A percentile compares a stretch with the other conserved stretches of the same genome.
phyloP scores from a whole-genome alignment of 2,329 filamentous ascomycete species.

The Neonectria magnoliae region DNA sequence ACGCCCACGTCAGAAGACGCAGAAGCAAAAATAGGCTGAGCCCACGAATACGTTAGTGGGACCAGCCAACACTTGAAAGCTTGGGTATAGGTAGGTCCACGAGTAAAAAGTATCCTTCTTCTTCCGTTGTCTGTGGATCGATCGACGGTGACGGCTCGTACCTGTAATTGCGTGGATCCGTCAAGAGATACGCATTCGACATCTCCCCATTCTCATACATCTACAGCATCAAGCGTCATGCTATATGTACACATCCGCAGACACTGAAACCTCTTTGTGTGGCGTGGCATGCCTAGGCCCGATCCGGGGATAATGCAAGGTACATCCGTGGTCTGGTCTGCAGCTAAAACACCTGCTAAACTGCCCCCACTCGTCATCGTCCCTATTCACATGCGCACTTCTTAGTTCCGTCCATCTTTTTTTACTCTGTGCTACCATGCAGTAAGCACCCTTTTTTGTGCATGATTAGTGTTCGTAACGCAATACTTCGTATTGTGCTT shows the following conservation, averaged over 20 bases:
- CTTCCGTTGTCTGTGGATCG: background rate
- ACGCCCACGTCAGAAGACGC: conserved; percentile 21
- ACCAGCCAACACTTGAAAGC: background rate
- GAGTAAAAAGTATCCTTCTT: background rate
- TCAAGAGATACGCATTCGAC: background rate
- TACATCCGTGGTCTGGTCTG: conserved; percentile 22
- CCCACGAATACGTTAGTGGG: conserved; percentile 11
- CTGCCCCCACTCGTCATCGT: background rate
- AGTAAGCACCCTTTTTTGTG: background rate
- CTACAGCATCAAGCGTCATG: background rate
- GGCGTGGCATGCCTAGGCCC: conserved; percentile 4
- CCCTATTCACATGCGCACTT: background rate
- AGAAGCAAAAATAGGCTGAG: conserved; percentile 8
- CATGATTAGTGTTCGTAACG: background rate
- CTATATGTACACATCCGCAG: background rate
- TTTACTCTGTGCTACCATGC: background rate
- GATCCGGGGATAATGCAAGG: conserved; percentile 28
- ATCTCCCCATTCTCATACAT: background rate
- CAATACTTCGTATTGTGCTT: background rate
- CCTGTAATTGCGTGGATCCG: background rate
- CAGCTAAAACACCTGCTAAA: conserved; percentile 19
- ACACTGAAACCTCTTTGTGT: conserved; percentile 6
- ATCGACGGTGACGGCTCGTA: background rate
- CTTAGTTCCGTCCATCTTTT: background rate
- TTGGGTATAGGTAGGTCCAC: background rate